Evolutionary conservation across 2,329 filamentous ascomycete species (phyloP).

Genomic region (Nemania bipapillata): DNA sequence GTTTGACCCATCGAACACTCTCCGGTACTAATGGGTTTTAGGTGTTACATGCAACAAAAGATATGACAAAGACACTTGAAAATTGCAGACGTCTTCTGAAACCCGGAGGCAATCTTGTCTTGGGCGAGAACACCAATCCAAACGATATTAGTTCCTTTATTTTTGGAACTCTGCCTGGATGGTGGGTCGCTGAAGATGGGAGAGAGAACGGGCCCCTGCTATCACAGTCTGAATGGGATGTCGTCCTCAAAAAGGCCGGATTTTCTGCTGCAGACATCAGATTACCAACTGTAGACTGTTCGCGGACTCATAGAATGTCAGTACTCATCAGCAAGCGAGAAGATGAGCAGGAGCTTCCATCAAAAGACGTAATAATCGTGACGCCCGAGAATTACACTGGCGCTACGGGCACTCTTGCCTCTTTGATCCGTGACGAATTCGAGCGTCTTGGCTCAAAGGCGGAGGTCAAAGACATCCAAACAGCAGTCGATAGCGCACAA

Average conservation of each 20-base stretch:
- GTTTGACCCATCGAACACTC: background rate
- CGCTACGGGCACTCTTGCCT: constrained; percentile 10
- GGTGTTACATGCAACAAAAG: constrained; percentile 17
- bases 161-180: constrained; percentile 15
- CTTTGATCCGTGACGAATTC: constrained; percentile 11
- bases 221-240: constrained; percentile 20
- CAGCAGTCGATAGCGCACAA: background rate
- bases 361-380: constrained; percentile 18
- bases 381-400: background rate
- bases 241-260: constrained; percentile 7
- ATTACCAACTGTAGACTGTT: background rate
- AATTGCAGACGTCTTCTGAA: constrained; percentile 18
- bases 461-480: constrained; percentile 9
- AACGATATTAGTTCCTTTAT: constrained; percentile 24
- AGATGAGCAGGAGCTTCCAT: constrained; percentile 4
- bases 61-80: constrained; percentile 13
- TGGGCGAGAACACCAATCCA: constrained; percentile 19
- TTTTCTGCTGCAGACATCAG: constrained; percentile 10
- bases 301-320: constrained; percentile 6
- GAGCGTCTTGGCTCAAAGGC: constrained; percentile 7
- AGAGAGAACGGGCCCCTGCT: constrained; percentile 15
- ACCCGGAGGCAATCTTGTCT: constrained; percentile 5
- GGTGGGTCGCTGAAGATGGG: constrained; percentile 25
- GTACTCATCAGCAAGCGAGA: constrained; percentile 12
- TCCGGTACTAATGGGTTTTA: background rate